phyloP scores from a whole-genome alignment of 208 protist species.

The Zelonia costaricensis region DNA sequence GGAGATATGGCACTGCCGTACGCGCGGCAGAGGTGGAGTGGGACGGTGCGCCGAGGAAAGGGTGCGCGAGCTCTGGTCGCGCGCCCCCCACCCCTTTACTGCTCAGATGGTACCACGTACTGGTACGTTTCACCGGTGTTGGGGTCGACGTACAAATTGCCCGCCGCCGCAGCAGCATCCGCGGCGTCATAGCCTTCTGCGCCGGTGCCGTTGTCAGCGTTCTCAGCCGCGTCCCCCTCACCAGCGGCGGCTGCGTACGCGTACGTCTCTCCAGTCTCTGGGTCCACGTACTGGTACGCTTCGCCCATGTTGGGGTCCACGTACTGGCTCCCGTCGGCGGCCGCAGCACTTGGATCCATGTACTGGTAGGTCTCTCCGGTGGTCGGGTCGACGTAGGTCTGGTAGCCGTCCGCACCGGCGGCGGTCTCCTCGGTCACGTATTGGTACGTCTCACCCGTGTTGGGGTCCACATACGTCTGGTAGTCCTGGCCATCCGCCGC shows the following conservation, averaged over 20 bases:
- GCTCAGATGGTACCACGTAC: slow-evolving; percentile 29
- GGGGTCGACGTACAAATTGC: slow-evolving; percentile 32
- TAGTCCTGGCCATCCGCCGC: slow-evolving; percentile 8
- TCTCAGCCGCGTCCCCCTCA: too few species aligned
- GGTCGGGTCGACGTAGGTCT: slow-evolving; percentile 30
- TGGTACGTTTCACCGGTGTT: slow-evolving; percentile 33
- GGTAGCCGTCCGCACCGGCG: too few species aligned
- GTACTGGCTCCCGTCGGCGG: neutral
- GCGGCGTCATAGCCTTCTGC: neutral
- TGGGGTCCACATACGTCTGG: slow-evolving; percentile 30
- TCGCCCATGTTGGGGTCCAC: neutral
- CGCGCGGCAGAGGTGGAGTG: too few species aligned
- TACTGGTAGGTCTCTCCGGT: slow-evolving; percentile 38
- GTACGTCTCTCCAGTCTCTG: slow-evolving; percentile 30
- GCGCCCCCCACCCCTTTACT: too few species aligned
- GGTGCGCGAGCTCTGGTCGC: too few species aligned
- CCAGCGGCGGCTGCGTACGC: neutral
- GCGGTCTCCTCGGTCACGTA: slow-evolving; percentile 7
- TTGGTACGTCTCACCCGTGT: slow-evolving; percentile 24
- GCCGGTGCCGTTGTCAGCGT: neutral
- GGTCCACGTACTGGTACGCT: slow-evolving; percentile 38
- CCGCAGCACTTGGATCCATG: too few species aligned
- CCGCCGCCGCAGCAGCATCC: too few species aligned
- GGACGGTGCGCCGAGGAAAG: too few species aligned
- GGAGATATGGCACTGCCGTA: too few species aligned